Conservation (phyloP, 257 asterid genomes). For the Nicotiana benthamiana region DNA sequence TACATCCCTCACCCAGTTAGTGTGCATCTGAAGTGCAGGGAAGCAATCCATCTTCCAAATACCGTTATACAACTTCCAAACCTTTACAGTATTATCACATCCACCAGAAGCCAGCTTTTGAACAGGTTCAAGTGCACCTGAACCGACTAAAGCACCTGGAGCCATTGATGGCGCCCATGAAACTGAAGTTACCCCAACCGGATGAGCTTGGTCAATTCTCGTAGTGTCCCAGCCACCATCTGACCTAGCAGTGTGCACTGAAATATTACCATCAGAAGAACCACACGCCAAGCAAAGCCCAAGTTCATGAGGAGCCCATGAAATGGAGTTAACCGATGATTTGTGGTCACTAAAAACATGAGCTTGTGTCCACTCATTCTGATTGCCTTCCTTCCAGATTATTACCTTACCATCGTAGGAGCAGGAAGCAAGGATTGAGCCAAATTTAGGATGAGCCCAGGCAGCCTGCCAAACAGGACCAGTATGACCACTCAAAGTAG, state of each 20-base stretch:
- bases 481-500: constrained; percentile 74
- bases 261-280: constrained; percentile 80
- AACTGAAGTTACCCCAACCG: constrained; percentile 92
- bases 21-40: constrained; percentile 78
- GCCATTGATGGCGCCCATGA: constrained; percentile 91
- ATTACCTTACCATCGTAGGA: constrained; percentile 84
- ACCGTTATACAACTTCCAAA: constrained; percentile 72
- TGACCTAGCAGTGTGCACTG: constrained; percentile 55
- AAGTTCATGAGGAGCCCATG: constrained; percentile 91
- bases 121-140: constrained; percentile 51
- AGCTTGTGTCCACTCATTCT: constrained; percentile 67
- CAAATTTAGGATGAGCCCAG: constrained; percentile 96
- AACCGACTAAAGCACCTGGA: constrained; percentile 74
- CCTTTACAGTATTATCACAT: constrained; percentile 82
- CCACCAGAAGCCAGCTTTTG: constrained; percentile 95
- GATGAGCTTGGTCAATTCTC: constrained; percentile 88
- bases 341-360: constrained; percentile 69
- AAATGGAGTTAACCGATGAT: constrained; percentile 80
- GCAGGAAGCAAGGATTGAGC: constrained; percentile 78
- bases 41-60: constrained; percentile 91
- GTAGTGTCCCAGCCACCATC: constrained; percentile 86
- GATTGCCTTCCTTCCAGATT: constrained; percentile 87
- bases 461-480: constrained; percentile 95
- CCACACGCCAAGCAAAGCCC: constrained; percentile 93
- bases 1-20: constrained; percentile 93